phyloP scores from a whole-genome alignment of 257 asterid species.

The Eucommia ulmoides region DNA sequence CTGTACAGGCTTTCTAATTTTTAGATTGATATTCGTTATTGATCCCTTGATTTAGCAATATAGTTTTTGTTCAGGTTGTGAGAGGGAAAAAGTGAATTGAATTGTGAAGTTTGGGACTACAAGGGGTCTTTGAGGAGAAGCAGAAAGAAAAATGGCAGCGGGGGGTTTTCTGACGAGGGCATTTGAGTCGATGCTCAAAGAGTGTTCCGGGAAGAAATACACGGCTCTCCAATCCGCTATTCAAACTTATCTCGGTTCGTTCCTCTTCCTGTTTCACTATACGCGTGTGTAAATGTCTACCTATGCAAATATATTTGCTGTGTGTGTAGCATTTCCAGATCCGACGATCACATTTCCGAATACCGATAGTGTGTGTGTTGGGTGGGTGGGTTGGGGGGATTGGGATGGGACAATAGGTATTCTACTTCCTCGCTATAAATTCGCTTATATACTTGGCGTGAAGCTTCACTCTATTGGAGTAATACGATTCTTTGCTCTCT shows the following conservation, averaged over 20 bases:
- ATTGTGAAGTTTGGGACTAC: too few species aligned
- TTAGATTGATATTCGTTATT: too few species aligned
- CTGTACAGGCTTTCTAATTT: too few species aligned
- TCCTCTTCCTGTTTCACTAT: not conserved
- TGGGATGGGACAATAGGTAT: not conserved
- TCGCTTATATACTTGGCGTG: not conserved
- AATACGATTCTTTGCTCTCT: not conserved
- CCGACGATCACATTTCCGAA: not conserved
- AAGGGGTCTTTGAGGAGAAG: too few species aligned
- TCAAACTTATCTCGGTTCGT: constrained; percentile 60
- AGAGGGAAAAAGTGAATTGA: too few species aligned
- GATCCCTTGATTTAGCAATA: too few species aligned
- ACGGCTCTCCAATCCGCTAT: constrained; percentile 55
- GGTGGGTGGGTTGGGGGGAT: constrained; percentile 3
- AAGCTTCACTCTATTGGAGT: not conserved
- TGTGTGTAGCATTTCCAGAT: not conserved
- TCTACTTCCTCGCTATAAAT: not conserved
- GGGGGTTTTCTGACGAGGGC: constrained; percentile 96
- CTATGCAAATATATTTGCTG: not conserved
- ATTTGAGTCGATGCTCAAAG: constrained; percentile 91
- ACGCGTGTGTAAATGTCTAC: constrained; percentile 1
- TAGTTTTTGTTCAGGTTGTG: too few species aligned
- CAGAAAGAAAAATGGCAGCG: constrained; percentile 55
- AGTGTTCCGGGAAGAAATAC: constrained; percentile 61
- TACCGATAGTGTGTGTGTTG: not conserved